Base-by-base conservation (phyloP, 192 early-diverging fungal genomes). In the Entomortierella beljakovae region DNA sequence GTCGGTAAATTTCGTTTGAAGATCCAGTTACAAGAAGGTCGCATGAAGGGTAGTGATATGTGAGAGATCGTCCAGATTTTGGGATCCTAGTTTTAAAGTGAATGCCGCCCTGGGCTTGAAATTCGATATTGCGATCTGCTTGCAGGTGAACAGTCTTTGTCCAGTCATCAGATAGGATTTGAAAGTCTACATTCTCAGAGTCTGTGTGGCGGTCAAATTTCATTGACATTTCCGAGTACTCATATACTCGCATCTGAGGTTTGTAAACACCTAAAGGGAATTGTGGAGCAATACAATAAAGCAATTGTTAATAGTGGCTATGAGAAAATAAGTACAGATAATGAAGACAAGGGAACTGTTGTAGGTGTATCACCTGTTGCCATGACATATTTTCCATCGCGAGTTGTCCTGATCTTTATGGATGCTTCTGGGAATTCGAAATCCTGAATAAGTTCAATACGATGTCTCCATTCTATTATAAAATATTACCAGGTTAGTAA, bases 171-270 rank as follows among this genome's bases (percentile, higher is more conserved):
- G 96, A 96, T 26, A 99, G 81, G 55, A 95, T 91, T 88, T 89
- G 69, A 84, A 95, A 95, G 50, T 92, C 86, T 20, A 99, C 88
- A 73, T 97, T 98, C 71, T 99, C 98, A 10, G 90, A 82, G 64
- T 99, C 94, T 1, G 94, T 94, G 80, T 98, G 95, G 46, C 98
- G 90, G 70, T 99, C 97, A 80, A 99, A 98, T 83, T 99, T 99
- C 94, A 99, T 96, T 18, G 96, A 90, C 84, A 97, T 87, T 68
- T 99, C 92, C 11, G 90, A 71, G 69, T 93, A 95, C 51, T 99
- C 98, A 63, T 86, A 99, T 0, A 97, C 95, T 55, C 98, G 89
- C 69, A 99, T 94, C 74, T 98, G 98, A 25, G 97, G 97, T 81
- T 99, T 95, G 84, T 99, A 98, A n/a, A 97, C 93, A 52, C 88